Percentiles rank a stretch among this genome's conserved stretches.
Conservation (phyloP, 179 eudicot genomes). For the Silene coronaria region DNA sequence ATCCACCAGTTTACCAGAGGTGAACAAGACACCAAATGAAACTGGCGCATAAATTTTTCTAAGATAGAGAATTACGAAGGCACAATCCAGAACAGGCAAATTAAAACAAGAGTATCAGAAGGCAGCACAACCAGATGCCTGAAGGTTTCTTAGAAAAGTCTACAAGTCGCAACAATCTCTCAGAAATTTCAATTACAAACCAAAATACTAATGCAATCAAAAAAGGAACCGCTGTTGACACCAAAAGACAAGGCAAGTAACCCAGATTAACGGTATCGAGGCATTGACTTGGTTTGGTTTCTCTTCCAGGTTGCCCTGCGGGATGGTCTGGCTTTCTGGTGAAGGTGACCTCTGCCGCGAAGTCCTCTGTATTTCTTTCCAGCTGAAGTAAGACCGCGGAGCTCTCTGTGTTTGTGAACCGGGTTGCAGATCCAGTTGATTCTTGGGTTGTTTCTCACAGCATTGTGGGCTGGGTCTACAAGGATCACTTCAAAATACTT, state of each 20-base stretch:
- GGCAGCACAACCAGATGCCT: neutral
- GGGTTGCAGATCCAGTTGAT: constrained; percentile 81
- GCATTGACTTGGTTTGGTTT: constrained; percentile 67
- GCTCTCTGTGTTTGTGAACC: constrained; percentile 75
- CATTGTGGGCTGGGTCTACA: constrained; percentile 56
- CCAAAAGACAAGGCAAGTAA: neutral
- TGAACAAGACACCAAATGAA: no score
- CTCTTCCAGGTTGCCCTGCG: constrained; percentile 83
- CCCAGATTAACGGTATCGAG: constrained; percentile 48
- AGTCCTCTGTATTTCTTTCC: constrained; percentile 81
- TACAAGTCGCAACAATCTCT: constrained; percentile 4
- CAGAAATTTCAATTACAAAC: constrained; percentile 13
- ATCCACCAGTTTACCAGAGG: no score
- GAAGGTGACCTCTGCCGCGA: constrained; percentile 57
- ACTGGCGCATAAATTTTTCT: no score
- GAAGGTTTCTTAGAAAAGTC: neutral
- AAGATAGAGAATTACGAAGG: neutral
- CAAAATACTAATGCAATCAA: constrained; percentile 12
- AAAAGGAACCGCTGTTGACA: neutral
- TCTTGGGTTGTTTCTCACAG: constrained; percentile 62
- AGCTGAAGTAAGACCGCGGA: constrained; percentile 63
- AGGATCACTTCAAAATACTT: constrained; percentile 65
- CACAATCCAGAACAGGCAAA: neutral
- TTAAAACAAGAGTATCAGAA: neutral
- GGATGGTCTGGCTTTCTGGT: constrained; percentile 70